These are phyloP conservation scores for Boletales sp. DNA, from an alignment of 768 basidiomycete species.

Conservation along the genomic window DNA sequence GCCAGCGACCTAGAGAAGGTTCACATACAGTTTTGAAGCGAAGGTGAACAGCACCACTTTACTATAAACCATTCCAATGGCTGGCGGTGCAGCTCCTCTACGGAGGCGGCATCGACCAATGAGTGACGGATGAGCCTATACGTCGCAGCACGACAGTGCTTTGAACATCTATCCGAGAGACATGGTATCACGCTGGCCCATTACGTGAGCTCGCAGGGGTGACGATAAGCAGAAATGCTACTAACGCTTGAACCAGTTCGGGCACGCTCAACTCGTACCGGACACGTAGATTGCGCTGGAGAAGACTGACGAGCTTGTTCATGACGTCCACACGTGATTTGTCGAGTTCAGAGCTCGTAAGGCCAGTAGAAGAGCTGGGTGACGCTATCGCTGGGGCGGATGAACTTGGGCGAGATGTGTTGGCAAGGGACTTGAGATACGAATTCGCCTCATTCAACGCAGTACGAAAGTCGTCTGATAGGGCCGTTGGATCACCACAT, in stretches of 20 bases:
- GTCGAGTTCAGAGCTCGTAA: constrained; percentile 42
- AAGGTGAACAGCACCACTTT: constrained; percentile 49
- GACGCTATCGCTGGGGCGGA: constrained; percentile 37
- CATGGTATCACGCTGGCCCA: constrained; percentile 70
- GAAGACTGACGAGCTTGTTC: constrained; percentile 57
- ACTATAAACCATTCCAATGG: constrained; percentile 89
- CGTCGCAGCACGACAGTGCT: constrained; percentile 72
- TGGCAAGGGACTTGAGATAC: constrained; percentile 54
- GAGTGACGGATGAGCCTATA: constrained; percentile 82
- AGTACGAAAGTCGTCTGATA: constrained; percentile 68
- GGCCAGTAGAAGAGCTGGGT: constrained; percentile 33
- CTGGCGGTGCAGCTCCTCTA: constrained; percentile 57
- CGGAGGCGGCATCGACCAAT: constrained; percentile 69
- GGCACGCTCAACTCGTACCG: constrained; percentile 68
- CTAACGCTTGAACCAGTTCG: constrained; percentile 77
- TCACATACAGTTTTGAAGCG: neutral
- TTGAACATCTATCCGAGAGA: constrained; percentile 70
- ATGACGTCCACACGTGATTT: constrained; percentile 60
- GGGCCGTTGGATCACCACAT: constrained; percentile 8
- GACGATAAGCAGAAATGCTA: constrained; percentile 4
- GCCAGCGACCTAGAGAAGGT: constrained; percentile 61
- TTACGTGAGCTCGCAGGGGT: constrained; percentile 8
- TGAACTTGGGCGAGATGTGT: constrained; percentile 37
- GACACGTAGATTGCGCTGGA: constrained; percentile 71
- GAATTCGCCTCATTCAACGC: constrained; percentile 61